phyloP scores from a whole-genome alignment of 495 filamentous ascomycete species.

The Margaritispora aquatica region DNA sequence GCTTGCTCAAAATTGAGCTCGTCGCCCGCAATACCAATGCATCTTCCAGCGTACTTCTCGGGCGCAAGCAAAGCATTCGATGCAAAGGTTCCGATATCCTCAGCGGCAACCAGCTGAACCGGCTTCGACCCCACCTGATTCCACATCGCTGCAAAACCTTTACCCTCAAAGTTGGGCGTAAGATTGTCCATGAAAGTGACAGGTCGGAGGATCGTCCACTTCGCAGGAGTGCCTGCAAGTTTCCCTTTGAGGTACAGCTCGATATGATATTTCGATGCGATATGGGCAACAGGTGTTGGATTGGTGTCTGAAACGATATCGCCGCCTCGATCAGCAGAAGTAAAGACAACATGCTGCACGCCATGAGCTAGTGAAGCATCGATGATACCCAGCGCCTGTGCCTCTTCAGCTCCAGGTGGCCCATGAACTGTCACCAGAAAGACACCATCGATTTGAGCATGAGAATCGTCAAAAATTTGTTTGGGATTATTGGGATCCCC shows the following conservation, averaged over 20 bases:
- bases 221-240: constrained; percentile 36
- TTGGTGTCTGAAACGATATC: constrained; percentile 44
- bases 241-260: constrained; percentile 49
- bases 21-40: constrained; percentile 39
- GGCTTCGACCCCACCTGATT: constrained; percentile 35
- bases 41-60: constrained; percentile 30
- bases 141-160: constrained; percentile 51
- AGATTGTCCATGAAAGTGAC: constrained; percentile 65
- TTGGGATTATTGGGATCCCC: constrained; percentile 28
- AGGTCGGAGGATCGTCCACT: constrained; percentile 57
- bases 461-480: constrained; percentile 35
- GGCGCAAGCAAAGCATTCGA: constrained; percentile 48
- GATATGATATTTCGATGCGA: constrained; percentile 58
- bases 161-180: constrained; percentile 48
- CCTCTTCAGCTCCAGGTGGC: constrained; percentile 37
- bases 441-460: constrained; percentile 35
- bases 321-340: constrained; percentile 63
- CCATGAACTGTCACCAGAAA: constrained; percentile 39
- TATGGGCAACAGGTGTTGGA: constrained; percentile 60
- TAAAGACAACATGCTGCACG: constrained; percentile 64
- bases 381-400: constrained; percentile 57
- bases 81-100: constrained; percentile 60
- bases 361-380: constrained; percentile 50
- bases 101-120: constrained; percentile 50
- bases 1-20: constrained; percentile 37